Evolutionary conservation across 2,329 filamentous ascomycete species (phyloP), one percentile per base, ranked within the genome.

Genomic region (Beauveria australis): DNA sequence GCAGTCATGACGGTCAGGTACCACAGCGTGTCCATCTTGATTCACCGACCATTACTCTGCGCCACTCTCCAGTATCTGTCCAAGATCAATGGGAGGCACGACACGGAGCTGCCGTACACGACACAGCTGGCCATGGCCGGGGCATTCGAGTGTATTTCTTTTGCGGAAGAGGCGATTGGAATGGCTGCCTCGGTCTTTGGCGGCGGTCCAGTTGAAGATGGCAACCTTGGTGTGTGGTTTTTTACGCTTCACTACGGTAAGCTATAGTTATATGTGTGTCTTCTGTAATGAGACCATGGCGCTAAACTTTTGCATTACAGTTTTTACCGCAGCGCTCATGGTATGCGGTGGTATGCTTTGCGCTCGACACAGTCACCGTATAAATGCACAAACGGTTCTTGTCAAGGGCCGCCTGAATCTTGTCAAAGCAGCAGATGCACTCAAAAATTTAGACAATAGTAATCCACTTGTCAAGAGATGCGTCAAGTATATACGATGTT

Each of bases 1-100:
- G 68, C 80, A 8, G 75, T 82, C 3, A 67, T 73, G 4, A 69
- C 71, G 0, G 55, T 73, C 2, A 61, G 72, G 16, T 70, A 73
- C 51, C 70, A 71, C 44, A 74, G 71, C 54, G 56, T 73, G 12
- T 68, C 66, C 14, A 66, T 74, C 0, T 64, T 74, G 1, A 66
- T 68, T 1, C 69, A 73, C 44, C 64, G 72, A 1, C 70, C 71
- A 1, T 62, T 70, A 8, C 54, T 72, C 1, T 53, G 41, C 44
- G 28, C 44, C 8, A 54, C 54, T 5, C 51, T 63, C 24, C 52
- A 28, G 19, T 49, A 63, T 16, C 48, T 63, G 18, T 61, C 59
- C 28, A 53, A 49, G 19, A 48, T 48, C 16, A 60, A 61, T n/a
- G 44, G 47, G 1, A 22, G 30, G 7, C 49, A 14, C 6, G 51